These are phyloP conservation scores for Malassezia sp. DNA, from an alignment of 1,284 basidiomycete genomes.

Conservation along the genomic window DNA sequence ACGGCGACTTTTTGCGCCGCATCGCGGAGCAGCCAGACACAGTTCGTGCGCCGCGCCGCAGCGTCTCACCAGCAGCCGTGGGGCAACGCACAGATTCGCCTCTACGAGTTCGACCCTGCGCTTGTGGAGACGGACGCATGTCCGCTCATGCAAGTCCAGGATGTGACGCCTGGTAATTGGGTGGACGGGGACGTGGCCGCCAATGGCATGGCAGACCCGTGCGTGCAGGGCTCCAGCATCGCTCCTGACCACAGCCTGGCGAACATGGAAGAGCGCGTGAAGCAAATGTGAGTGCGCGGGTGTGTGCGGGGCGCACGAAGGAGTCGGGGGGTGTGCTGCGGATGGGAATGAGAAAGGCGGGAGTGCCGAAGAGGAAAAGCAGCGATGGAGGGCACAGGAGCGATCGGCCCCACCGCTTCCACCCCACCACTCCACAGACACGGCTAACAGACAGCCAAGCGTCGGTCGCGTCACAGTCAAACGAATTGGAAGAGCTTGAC, in stretches of 20 bases:
- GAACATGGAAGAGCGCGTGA: slow-evolving; percentile 26
- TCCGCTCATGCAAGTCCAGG: slow-evolving; percentile 23
- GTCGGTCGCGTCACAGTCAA: slow-evolving; percentile 25
- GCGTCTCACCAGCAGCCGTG: slow-evolving; percentile 21
- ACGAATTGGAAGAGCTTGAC: slow-evolving; percentile 35
- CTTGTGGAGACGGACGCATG: slow-evolving; percentile 27
- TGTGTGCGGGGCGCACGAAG: too few relatives aligned
- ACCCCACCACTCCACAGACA: not conserved
- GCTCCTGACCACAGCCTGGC: slow-evolving; percentile 17
- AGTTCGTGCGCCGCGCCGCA: too few relatives aligned
- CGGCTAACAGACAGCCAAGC: slow-evolving; percentile 17
- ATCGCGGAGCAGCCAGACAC: slow-evolving; percentile 25
- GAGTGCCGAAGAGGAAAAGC: not conserved
- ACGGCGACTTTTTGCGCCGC: slow-evolving; percentile 43
- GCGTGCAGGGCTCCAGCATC: not conserved
- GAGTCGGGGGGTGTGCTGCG: not conserved
- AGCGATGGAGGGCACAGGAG: not conserved
- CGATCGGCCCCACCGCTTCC: not conserved
- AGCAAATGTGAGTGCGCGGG: slow-evolving; percentile 17
- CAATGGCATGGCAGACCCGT: too few relatives aligned
- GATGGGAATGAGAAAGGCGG: not conserved
- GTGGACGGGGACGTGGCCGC: not conserved
- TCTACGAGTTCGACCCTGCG: slow-evolving; percentile 32
- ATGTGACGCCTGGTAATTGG: slow-evolving; percentile 28
- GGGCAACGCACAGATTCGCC: slow-evolving; percentile 44